Evolutionary conservation across 2,329 filamentous ascomycete species (phyloP).

Genomic region (Aureobasidium sp.): DNA sequence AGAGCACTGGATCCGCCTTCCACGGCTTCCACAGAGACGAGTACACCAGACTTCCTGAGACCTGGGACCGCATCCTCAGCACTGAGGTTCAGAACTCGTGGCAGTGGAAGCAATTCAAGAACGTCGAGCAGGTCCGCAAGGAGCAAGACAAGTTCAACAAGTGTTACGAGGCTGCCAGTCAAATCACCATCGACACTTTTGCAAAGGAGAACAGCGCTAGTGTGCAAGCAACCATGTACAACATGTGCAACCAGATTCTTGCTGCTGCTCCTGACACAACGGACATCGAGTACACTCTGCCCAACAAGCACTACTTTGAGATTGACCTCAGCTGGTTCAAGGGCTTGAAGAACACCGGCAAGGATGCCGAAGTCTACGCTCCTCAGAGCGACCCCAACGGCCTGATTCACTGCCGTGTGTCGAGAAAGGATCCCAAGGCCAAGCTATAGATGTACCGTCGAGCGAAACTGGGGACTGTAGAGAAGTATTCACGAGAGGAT

Average conservation of each 20-base stretch:
- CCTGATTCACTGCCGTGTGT: constrained; percentile 87
- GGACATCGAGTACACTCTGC: constrained; percentile 71
- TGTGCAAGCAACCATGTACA: constrained; percentile 98
- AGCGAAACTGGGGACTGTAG: neutral
- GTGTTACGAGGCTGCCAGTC: constrained; percentile 68
- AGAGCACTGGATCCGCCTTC: constrained; percentile 95
- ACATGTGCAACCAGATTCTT: constrained; percentile 88
- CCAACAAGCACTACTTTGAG: constrained; percentile 99
- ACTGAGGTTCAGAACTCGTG: constrained; percentile 85
- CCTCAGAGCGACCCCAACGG: constrained; percentile 92
- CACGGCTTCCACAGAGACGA: constrained; percentile 90
- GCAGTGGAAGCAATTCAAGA: constrained; percentile 69
- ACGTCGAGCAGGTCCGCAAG: constrained; percentile 57
- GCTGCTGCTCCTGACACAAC: constrained; percentile 63
- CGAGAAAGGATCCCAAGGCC: constrained; percentile 41
- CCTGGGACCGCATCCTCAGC: constrained; percentile 89
- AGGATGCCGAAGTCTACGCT: constrained; percentile 90
- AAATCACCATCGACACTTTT: constrained; percentile 85
- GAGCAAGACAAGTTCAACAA: constrained; percentile 62
- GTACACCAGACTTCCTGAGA: constrained; percentile 83
- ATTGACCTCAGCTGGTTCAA: constrained; percentile 97
- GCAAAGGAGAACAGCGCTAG: constrained; percentile 84
- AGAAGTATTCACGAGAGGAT: neutral
- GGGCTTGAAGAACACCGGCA: constrained; percentile 86
- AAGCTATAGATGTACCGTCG: constrained; percentile 28